Evolutionary conservation across 2,329 filamentous ascomycete species (phyloP).

Genomic region (Ophiostoma perfectum): DNA sequence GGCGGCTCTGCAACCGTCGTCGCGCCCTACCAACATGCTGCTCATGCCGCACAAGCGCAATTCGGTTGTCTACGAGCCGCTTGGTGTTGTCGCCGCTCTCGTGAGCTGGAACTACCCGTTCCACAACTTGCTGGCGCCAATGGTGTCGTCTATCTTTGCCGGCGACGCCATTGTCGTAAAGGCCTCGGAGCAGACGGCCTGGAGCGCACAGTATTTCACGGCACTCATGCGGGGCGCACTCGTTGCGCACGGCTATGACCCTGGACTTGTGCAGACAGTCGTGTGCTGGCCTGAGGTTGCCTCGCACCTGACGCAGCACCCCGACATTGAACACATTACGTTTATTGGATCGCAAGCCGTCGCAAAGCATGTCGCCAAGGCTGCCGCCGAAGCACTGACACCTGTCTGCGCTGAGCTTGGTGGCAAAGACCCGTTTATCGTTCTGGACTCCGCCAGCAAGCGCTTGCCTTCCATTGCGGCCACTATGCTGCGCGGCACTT

Average conservation of each 20-base stretch:
- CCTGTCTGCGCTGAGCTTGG: constrained; percentile 88
- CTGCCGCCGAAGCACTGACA: constrained; percentile 78
- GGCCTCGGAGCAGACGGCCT: constrained; percentile 90
- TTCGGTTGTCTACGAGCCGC: constrained; percentile 80
- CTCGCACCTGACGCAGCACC: constrained; percentile 75
- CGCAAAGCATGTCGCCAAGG: constrained; percentile 80
- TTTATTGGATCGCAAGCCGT: constrained; percentile 91
- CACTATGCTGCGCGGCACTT: constrained; percentile 84
- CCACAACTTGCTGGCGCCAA: constrained; percentile 87
- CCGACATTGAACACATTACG: constrained; percentile 78
- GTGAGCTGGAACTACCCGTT: constrained; percentile 98
- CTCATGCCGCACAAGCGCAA: constrained; percentile 96
- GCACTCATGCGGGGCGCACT: constrained; percentile 74
- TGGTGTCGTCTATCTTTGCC: constrained; percentile 84
- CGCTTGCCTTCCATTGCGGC: constrained; percentile 70
- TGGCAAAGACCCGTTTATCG: constrained; percentile 86
- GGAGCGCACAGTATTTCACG: constrained; percentile 80
- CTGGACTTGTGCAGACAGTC: constrained; percentile 75
- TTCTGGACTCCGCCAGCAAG: constrained; percentile 65
- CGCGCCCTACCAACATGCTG: constrained; percentile 71
- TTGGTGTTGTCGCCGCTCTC: constrained; percentile 86
- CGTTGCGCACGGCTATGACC: constrained; percentile 72
- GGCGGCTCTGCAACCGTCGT: constrained; percentile 64
- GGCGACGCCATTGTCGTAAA: constrained; percentile 93
- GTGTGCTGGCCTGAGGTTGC: constrained; percentile 85